These are phyloP conservation scores for Nemania abortiva DNA, from an alignment of 2,329 filamentous ascomycete species.

Conservation along the genomic window DNA sequence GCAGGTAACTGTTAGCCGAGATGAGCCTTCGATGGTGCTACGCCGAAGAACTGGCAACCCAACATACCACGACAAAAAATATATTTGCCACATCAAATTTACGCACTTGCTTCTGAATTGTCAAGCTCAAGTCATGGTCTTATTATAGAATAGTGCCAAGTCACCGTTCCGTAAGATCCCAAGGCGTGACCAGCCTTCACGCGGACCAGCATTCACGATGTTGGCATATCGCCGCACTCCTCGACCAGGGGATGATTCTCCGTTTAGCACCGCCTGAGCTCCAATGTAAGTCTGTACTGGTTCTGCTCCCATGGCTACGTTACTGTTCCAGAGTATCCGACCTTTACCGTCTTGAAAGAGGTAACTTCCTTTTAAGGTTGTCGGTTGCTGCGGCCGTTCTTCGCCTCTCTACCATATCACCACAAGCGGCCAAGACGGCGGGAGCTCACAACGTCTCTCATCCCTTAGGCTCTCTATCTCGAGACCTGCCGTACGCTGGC, in stretches of 20 bases:
- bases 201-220: neutral
- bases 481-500: neutral
- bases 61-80: neutral
- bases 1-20: neutral
- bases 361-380: neutral
- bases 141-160: neutral
- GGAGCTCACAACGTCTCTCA: neutral
- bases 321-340: neutral
- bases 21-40: conserved; percentile 1
- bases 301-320: neutral
- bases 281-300: neutral
- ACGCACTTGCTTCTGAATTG: neutral
- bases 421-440: neutral
- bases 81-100: neutral
- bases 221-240: neutral
- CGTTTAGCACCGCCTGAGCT: neutral
- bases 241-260: neutral
- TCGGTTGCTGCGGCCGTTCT: neutral
- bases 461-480: neutral
- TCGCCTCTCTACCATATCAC: neutral
- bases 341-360: neutral
- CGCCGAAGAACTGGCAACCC: neutral
- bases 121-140: neutral
- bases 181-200: neutral
- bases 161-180: neutral